Base-by-base conservation (phyloP, 192 early-diverging fungal genomes). In the Spizellomyces punctatus region DNA sequence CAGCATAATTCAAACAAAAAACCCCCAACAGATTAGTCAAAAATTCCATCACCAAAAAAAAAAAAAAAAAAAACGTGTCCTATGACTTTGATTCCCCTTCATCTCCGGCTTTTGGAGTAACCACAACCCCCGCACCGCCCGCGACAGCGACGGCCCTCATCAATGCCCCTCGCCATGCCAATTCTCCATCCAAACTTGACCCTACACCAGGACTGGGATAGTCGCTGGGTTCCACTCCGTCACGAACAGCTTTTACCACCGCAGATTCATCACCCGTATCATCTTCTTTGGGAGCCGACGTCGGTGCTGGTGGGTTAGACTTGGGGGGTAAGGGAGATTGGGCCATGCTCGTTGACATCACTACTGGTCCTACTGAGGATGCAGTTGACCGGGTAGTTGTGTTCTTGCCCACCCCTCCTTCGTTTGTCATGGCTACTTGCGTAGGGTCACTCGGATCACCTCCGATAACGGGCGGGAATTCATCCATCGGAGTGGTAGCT, bases 171-270 rank as follows among this genome's bases (percentile, higher is more conserved):
- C 60, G 45, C 71, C 71, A 72, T 6, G 71, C 71, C 10, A 64
- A 45, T 46, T 64, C 63, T n/a, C 27, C 36, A 9, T 36, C 22
- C 14, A 19, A 19, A 54, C 1, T 54, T 12, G 50, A 54, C 17
- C 14, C 50, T 2, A 19, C 50, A 16, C 48, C 64, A 8, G 72
- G 72, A 14, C 50, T 57, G 8, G 72, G 72, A 46, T 48, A 67
- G 22, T 64, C 63, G 52, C 47, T 43, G 0, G 72, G 64, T 6
- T 67, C 47, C 1, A 74, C 56, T 8, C 72, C 72, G n/a, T 41
- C 54, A 6, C n/a, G 58, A 10, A 74, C 65, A n/a, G 72, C 72
- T 19, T 56, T 22, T 16, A 74, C 72, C 43, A 74, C 72, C 8
- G 72, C 64, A 8, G 64, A 66, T 46, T 71, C 44, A 10, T 17